phyloP scores from a whole-genome alignment of 768 basidiomycete species.

The Phanerochaete carnosa region DNA sequence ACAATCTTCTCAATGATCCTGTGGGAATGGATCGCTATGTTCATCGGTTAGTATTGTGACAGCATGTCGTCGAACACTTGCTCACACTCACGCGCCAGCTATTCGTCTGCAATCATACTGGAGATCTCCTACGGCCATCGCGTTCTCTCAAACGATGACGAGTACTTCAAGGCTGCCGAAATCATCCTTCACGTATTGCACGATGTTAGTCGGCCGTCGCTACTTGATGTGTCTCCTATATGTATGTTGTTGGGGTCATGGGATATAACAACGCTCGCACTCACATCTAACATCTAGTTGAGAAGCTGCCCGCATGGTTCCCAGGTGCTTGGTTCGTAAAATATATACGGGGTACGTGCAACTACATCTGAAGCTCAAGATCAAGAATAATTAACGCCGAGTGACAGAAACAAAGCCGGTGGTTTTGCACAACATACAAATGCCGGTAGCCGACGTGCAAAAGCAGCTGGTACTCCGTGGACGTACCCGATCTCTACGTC shows the following conservation, averaged over 20 bases:
- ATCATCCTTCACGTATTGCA: background rate
- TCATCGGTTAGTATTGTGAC: background rate
- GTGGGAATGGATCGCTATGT: conserved; percentile 16
- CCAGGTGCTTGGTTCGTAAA: conserved; percentile 10
- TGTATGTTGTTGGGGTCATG: background rate
- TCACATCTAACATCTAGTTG: background rate
- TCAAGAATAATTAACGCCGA: no score
- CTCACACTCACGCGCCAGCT: background rate
- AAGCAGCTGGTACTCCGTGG: conserved; percentile 2
- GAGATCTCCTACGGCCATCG: conserved; percentile 31
- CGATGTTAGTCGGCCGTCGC: background rate
- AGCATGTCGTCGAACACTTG: background rate
- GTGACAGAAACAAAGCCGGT: conserved; percentile 1
- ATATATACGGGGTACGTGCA: conserved; percentile 3
- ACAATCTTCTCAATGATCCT: conserved; percentile 24
- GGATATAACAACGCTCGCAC: background rate
- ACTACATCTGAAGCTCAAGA: background rate
- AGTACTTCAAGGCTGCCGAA: conserved; percentile 27
- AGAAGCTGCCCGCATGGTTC: conserved; percentile 9
- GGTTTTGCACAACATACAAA: background rate
- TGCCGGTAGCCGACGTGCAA: background rate
- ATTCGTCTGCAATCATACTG: conserved; percentile 26
- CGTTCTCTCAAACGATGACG: conserved; percentile 27
- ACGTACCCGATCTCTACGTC: no score
- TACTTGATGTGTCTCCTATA: background rate